Evolutionary conservation across 108 stramenopile species (phyloP), one percentile per base, ranked within the genome.

Genomic region (Fragilaria radians): DNA sequence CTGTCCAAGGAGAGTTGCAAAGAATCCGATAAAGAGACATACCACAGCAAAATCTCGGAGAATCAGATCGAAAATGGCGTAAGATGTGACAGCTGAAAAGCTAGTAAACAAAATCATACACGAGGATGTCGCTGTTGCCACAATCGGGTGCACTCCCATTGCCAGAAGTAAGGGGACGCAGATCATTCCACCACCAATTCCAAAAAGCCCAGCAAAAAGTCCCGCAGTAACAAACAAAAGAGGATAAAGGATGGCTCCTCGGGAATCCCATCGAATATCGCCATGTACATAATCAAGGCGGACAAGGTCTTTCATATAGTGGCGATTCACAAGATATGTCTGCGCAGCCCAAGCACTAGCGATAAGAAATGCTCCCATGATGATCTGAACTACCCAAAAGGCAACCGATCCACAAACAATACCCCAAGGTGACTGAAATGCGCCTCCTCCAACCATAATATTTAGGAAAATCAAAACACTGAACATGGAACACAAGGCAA

Each of bases 91-190:
- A 5, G 95, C 90, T 5, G 87, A 71, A 60, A 93, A 77, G 24
- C 82, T 77, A 19, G 97, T 96, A 72, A 95, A 95, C 22, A 98
- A 71, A 57, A 95, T 90, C 97, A 98, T 98, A 48, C 78, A 73
- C 0, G 94, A 91, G 4, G 84, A 83, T 22, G 93, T 94, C 0
- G 96, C 95, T 1, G 89, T 80, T 1, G 85, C 84, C 59, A 98
- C 95, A 48, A 72, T 72, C 5, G 97, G 97, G 74, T 94, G 91
- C 24, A 94, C 94, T 29, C 95, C 95, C 89, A 95, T 95, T 48
- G 94, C 89, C 9, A 97, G 76, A 95, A 98, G 92, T 23, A 96
- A 64, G 0, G 96, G 96, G 1, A 95, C 96, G 65, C 89, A 93
- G 27, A 97, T 89, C 54, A 96, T 79, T 19, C 85, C 96, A 27